phyloP scores from a whole-genome alignment of 1,139 yeast genomes.

The Entelexis sorbosivorans region DNA sequence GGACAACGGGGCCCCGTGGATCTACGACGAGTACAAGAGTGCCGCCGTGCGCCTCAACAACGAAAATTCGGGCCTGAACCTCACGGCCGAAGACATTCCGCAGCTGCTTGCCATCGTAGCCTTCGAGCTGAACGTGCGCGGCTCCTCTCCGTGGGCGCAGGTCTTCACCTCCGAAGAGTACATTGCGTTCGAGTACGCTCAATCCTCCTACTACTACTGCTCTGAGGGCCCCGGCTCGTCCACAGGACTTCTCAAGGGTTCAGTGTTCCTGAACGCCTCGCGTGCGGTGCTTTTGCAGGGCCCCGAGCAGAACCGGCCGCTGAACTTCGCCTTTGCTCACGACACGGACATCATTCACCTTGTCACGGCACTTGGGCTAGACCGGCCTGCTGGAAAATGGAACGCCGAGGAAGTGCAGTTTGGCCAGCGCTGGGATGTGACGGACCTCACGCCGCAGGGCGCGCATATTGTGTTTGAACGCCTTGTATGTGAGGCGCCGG shows the following conservation, averaged over 20 bases:
- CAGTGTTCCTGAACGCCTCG: conserved; percentile 43
- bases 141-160: conserved; percentile 44
- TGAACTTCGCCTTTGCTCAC: conserved; percentile 45
- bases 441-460: conserved; percentile 47
- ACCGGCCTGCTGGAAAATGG: conserved; percentile 26
- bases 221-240: conserved; percentile 45
- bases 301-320: conserved; percentile 31
- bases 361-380: conserved; percentile 43
- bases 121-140: conserved; percentile 46
- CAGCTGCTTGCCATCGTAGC: conserved; percentile 44
- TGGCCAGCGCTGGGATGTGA: conserved; percentile 37
- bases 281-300: conserved; percentile 35
- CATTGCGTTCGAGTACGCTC: conserved; percentile 38
- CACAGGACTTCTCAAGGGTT: conserved; percentile 38
- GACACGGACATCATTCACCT: conserved; percentile 46
- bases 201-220: conserved; percentile 43
- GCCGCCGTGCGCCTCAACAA: conserved; percentile 35
- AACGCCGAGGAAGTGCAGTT: conserved; percentile 32
- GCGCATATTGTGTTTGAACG: conserved; percentile 46
- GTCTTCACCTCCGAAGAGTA: conserved; percentile 48
- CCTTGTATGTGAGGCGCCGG: conserved; percentile 25
- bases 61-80: conserved; percentile 37
- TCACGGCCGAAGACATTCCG: conserved; percentile 36
- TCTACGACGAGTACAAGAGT: conserved; percentile 28
- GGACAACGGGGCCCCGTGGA: conserved; percentile 21